A percentile compares a stretch with the other conserved stretches of the same genome.
Evolutionary conservation across 192 early-diverging fungal species (phyloP).

Genomic region (Chytriomyces sp.): DNA sequence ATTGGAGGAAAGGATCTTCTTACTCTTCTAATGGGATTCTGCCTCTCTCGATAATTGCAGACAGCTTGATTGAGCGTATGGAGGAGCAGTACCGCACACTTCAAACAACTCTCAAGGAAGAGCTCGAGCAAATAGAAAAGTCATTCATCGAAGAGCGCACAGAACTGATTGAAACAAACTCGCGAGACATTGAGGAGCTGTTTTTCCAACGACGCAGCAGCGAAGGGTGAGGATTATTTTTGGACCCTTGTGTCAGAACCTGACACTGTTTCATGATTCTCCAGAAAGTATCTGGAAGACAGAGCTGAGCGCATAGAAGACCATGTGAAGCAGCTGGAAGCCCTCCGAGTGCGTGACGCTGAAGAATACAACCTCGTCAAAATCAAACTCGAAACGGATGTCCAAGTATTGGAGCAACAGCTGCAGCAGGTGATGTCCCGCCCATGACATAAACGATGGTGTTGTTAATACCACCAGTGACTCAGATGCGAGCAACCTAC

Average conservation of each 20-base stretch:
- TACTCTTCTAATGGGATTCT: neutral
- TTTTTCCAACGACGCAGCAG: constrained; percentile 51
- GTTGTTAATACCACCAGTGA: neutral
- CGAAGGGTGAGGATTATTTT: constrained; percentile 50
- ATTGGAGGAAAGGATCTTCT: neutral
- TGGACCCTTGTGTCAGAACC: neutral
- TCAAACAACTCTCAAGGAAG: constrained; percentile 54
- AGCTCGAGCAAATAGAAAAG: constrained; percentile 62
- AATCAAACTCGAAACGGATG: constrained; percentile 68
- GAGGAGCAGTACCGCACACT: constrained; percentile 56
- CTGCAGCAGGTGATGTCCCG: constrained; percentile 53
- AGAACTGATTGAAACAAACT: constrained; percentile 56
- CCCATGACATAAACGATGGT: neutral
- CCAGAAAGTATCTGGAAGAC: constrained; percentile 58
- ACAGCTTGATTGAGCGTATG: constrained; percentile 61
- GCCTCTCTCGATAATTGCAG: constrained; percentile 20
- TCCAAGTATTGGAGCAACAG: constrained; percentile 70
- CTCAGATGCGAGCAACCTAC: constrained; percentile 62
- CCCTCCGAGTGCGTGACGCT: constrained; percentile 58
- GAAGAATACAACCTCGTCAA: constrained; percentile 70
- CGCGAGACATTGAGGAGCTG: constrained; percentile 52
- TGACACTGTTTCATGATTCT: constrained; percentile 1
- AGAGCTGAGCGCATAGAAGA: constrained; percentile 60
- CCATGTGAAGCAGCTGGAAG: constrained; percentile 58
- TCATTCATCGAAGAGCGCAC: constrained; percentile 62